Percentiles rank a stretch among this genome's conserved stretches.
These are phyloP conservation scores for Boechera retrofracta DNA, from an alignment of 345 rosid genomes.

Conservation along the genomic window DNA sequence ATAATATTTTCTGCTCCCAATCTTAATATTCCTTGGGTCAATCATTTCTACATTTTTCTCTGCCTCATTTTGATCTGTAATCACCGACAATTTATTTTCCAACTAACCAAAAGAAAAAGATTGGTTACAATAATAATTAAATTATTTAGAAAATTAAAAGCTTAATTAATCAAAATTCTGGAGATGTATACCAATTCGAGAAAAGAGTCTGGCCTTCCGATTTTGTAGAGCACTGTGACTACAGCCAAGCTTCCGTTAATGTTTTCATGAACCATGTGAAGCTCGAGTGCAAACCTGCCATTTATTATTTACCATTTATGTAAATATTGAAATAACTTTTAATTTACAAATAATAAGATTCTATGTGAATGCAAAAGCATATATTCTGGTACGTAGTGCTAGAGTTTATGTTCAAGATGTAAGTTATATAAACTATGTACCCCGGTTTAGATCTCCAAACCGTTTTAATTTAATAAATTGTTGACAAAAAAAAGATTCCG, in stretches of 20 bases:
- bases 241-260: slow-evolving; percentile 64
- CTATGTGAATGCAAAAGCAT: too few relatives aligned
- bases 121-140: neutral
- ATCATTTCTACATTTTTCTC: slow-evolving; percentile 53
- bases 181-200: slow-evolving; percentile 52
- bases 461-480: too few relatives aligned
- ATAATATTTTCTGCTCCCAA: slow-evolving; percentile 69
- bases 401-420: too few relatives aligned
- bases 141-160: slow-evolving; percentile 6
- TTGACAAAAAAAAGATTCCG: too few relatives aligned
- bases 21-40: slow-evolving; percentile 57
- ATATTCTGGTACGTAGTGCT: too few relatives aligned
- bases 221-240: slow-evolving; percentile 67
- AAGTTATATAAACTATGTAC: too few relatives aligned
- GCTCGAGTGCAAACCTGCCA: slow-evolving; percentile 66
- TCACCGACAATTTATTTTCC: slow-evolving; percentile 43
- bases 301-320: neutral
- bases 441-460: too few relatives aligned
- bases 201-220: slow-evolving; percentile 75
- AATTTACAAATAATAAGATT: neutral
- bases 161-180: slow-evolving; percentile 13
- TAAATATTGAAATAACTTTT: neutral
- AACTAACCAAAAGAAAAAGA: slow-evolving; percentile 46
- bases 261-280: slow-evolving; percentile 81
- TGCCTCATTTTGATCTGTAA: slow-evolving; percentile 41